A percentile compares a stretch with the other conserved stretches of the same genome.
Conservation (phyloP, 148 eudicot species). For the Rhododendron molle region DNA sequence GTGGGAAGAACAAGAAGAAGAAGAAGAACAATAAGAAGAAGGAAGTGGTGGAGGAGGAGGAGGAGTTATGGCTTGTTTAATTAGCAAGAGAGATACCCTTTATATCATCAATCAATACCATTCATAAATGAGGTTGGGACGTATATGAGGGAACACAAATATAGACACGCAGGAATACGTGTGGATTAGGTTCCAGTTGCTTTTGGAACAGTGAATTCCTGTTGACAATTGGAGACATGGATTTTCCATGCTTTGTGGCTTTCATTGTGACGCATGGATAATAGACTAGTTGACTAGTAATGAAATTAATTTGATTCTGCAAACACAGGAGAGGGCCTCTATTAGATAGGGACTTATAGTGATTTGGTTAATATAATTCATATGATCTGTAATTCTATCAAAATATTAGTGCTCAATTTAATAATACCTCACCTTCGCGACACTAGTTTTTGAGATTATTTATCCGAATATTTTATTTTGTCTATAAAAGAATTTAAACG, state of each 20-base stretch:
- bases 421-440: not conserved
- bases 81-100: not conserved
- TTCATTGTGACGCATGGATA: not conserved
- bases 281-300: not conserved
- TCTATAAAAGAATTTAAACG: not conserved
- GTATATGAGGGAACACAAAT: constrained; percentile 17
- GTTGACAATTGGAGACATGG: constrained; percentile 1
- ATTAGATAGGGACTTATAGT: not conserved
- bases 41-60: too few relatives aligned
- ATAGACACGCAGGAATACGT: not conserved
- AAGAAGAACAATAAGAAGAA: not conserved
- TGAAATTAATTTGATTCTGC: not conserved
- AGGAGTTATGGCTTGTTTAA: not conserved
- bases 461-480: not conserved
- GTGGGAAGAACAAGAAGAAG: not conserved
- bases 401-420: not conserved
- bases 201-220: not conserved
- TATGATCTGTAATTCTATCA: not conserved
- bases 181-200: constrained; percentile 17
- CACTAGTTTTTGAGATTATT: not conserved
- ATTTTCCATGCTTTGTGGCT: not conserved
- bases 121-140: constrained; percentile 16
- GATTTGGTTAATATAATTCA: too few relatives aligned
- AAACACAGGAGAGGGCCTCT: not conserved
- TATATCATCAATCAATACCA: not conserved